Percentiles rank a stretch among this genome's conserved stretches.
phyloP scores from a whole-genome alignment of 2,329 filamentous ascomycete genomes.

The Penicillium verrucosum region DNA sequence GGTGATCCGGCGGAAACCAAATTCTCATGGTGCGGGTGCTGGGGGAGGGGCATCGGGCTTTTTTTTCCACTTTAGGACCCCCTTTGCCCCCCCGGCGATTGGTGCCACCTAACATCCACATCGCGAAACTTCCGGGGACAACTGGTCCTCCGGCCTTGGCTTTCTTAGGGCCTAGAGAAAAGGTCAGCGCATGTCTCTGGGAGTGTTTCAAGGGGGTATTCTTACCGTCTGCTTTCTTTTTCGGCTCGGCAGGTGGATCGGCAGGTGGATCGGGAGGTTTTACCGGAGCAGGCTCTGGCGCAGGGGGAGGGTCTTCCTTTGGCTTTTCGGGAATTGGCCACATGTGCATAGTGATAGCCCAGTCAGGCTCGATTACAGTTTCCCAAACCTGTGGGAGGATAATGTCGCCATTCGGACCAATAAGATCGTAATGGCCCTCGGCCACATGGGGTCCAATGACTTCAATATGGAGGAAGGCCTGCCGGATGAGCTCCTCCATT shows the following conservation, averaged over 20 bases:
- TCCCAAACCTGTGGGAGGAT: slow-evolving; percentile 81
- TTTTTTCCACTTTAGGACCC: slow-evolving; percentile 48
- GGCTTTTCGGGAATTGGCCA: slow-evolving; percentile 58
- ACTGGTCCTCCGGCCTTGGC: slow-evolving; percentile 14
- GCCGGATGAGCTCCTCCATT: slow-evolving; percentile 82
- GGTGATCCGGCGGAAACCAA: background rate
- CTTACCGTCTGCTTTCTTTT: slow-evolving; percentile 38
- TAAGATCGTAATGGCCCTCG: slow-evolving; percentile 74
- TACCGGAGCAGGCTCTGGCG: slow-evolving; percentile 22
- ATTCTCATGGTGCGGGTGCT: slow-evolving; percentile 10
- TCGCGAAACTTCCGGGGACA: slow-evolving; percentile 38
- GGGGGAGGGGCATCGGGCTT: slow-evolving; percentile 39
- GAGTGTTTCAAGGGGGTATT: background rate
- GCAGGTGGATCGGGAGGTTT: slow-evolving; percentile 10
- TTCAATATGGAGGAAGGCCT: slow-evolving; percentile 77
- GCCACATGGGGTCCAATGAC: slow-evolving; percentile 72
- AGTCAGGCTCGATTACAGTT: slow-evolving; percentile 74
- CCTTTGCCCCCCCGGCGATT: slow-evolving; percentile 29
- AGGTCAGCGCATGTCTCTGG: background rate
- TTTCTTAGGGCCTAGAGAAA: slow-evolving; percentile 32
- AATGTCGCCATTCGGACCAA: slow-evolving; percentile 76
- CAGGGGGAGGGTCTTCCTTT: slow-evolving; percentile 37
- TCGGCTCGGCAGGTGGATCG: slow-evolving; percentile 24
- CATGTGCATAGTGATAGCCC: slow-evolving; percentile 66
- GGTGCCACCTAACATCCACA: slow-evolving; percentile 44